Base-by-base conservation (phyloP, 371 early-diverging fungal genomes). In the Parasitella parasitica region DNA sequence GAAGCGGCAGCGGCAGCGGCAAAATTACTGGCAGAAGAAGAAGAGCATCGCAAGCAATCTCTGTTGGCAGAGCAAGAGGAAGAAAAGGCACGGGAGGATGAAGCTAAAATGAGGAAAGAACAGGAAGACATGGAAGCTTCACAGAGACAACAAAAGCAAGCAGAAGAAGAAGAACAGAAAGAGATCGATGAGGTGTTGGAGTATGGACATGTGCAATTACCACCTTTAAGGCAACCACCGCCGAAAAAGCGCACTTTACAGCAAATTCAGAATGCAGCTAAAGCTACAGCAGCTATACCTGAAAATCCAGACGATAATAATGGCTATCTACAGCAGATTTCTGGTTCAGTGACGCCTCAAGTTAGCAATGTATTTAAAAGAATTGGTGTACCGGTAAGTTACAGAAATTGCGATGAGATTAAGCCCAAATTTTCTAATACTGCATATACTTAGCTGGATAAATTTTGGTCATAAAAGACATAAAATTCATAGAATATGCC, bases 351-450 rank as follows among this genome's bases (percentile, higher is more conserved):
- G 27, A 51, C 38, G 2, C 51, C 57, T 24, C 57, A 57, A 57
- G 57, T 57, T 20, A 64, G 58, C 12, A 64, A 38, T 20, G 58
- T 64, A 11, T 64, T 64, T 16, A 64, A 64, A 9, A 53, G 30
- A 37, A 64, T 64, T 9, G 59, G 59, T 22, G 64, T 64, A 11
- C 64, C 64, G 4, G 64, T 64, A 64, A 64, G 64, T 59, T 24
- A 8, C 15, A 30, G 12, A 7, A 43, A 7, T 20, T 13, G 13
- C 32, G 43, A 20, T 2, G 22, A 7, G 5, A 39, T 32, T 18
- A n/a, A 22, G 20, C 22, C 7, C 22, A 9, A n/a, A 26, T 56
- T 26, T 9, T 30, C 27, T 41, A 13, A n/a, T n/a, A n/a, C n/a
- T n/a, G n/a, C n/a, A n/a, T n/a, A n/a, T n/a, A n/a, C 4, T 24